Conservation (phyloP, 2,329 filamentous ascomycete species). For the Talaromyces funiculosus region DNA sequence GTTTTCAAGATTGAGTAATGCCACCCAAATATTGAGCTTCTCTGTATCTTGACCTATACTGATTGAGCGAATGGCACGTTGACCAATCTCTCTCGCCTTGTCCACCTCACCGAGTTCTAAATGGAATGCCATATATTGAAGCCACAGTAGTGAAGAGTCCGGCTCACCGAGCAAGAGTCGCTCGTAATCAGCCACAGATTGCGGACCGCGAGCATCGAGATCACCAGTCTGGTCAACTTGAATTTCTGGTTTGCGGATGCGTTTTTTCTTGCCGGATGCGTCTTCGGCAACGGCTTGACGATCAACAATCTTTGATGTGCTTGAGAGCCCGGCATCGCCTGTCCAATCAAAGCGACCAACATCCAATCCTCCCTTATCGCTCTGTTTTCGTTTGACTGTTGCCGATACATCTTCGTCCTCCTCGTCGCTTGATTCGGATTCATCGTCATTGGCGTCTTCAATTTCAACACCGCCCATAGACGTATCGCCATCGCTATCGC, state of each 20-base stretch:
- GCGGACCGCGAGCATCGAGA: slow-evolving; percentile 79
- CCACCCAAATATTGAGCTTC: slow-evolving; percentile 93
- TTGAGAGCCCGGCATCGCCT: slow-evolving; percentile 47
- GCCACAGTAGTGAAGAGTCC: slow-evolving; percentile 90
- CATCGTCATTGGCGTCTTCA: slow-evolving; percentile 31
- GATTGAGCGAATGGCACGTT: slow-evolving; percentile 86
- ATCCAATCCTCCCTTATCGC: slow-evolving; percentile 54
- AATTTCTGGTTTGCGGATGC: slow-evolving; percentile 68
- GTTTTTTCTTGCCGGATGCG: slow-evolving; percentile 61
- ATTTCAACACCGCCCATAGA: slow-evolving; percentile 44
- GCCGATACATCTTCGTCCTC: slow-evolving; percentile 43
- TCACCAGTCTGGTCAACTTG: slow-evolving; percentile 88
- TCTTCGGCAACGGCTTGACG: slow-evolving; percentile 49
- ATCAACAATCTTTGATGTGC: slow-evolving; percentile 46
- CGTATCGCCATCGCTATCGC: slow-evolving; percentile 28
- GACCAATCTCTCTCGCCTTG: slow-evolving; percentile 81
- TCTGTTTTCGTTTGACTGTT: slow-evolving; percentile 30
- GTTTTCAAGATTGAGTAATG: slow-evolving; percentile 88
- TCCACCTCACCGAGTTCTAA: slow-evolving; percentile 83
- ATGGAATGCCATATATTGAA: slow-evolving; percentile 98
- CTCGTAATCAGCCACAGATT: slow-evolving; percentile 88
- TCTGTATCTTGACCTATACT: slow-evolving; percentile 85
- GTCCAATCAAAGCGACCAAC: slow-evolving; percentile 85
- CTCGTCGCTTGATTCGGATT: slow-evolving; percentile 46
- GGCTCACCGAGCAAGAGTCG: slow-evolving; percentile 85